Percentiles rank a stretch among this genome's conserved stretches.
Evolutionary conservation across 768 basidiomycete species (phyloP).

Genomic region (Panaeolus cyanescens): DNA sequence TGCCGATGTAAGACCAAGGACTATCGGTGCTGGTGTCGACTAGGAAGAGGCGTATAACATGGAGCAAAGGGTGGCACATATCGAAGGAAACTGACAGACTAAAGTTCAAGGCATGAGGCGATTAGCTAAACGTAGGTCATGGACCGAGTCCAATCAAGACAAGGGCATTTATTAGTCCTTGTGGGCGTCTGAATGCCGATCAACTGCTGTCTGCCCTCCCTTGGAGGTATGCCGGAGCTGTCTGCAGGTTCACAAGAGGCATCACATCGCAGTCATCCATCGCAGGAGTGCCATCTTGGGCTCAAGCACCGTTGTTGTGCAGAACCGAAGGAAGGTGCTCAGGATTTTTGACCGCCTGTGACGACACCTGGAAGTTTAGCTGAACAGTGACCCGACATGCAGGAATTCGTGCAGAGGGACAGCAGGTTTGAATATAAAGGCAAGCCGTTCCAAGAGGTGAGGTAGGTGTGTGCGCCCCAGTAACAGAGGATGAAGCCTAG

Average conservation of each 20-base stretch:
- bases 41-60: neutral
- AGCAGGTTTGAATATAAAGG: neutral
- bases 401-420: neutral
- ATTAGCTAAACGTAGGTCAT: neutral
- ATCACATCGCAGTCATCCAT: constrained; percentile 75
- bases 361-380: constrained; percentile 13
- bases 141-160: neutral
- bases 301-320: neutral
- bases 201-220: neutral
- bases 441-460: neutral
- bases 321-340: constrained; percentile 14
- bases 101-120: neutral
- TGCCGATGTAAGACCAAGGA: neutral
- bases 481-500: neutral
- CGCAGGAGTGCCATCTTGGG: constrained; percentile 55
- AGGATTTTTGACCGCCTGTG: constrained; percentile 12
- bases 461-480: neutral
- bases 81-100: neutral
- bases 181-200: constrained; percentile 1
- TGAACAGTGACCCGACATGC: neutral
- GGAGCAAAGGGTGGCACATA: neutral
- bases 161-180: neutral
- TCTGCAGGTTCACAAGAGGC: constrained; percentile 33
- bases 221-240: neutral
- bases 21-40: neutral